Conservation (phyloP, 208 protist species). For the Lotmaria passim region DNA sequence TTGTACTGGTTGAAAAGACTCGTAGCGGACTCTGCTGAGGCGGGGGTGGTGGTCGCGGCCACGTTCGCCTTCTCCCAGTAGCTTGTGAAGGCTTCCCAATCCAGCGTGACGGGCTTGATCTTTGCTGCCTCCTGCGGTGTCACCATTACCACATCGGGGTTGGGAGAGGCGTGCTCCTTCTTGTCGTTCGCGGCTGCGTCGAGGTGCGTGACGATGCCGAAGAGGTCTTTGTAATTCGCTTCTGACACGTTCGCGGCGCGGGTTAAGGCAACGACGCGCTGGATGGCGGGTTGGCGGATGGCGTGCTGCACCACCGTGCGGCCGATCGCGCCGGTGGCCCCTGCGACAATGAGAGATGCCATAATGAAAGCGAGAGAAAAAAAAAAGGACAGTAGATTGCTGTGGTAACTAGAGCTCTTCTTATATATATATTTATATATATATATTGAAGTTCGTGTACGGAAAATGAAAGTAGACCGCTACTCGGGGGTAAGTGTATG, state of each 20-base stretch:
- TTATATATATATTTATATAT: slow-evolving; percentile 6
- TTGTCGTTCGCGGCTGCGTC: not conserved
- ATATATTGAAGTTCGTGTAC: no score
- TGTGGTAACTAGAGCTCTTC: no score
- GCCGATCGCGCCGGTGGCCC: slow-evolving; percentile 76
- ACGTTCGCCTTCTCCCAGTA: slow-evolving; percentile 33
- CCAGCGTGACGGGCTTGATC: slow-evolving; percentile 52
- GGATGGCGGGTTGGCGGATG: slow-evolving; percentile 41
- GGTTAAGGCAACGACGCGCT: slow-evolving; percentile 71
- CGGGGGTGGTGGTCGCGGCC: not conserved
- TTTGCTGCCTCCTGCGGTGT: slow-evolving; percentile 44
- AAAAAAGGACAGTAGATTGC: no score
- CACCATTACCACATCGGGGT: slow-evolving; percentile 3
- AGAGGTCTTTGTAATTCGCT: slow-evolving; percentile 43
- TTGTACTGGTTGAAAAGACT: slow-evolving; percentile 31
- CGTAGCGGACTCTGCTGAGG: not conserved
- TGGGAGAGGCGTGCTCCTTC: not conserved
- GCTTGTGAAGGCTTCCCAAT: slow-evolving; percentile 65
- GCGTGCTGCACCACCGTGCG: slow-evolving; percentile 61
- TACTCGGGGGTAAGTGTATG: no score
- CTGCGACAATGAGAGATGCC: slow-evolving; percentile 73
- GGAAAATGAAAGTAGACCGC: no score
- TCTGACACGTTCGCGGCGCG: slow-evolving; percentile 24
- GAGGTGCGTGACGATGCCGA: slow-evolving; percentile 35
- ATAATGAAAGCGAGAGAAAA: slow-evolving; percentile 16